Percentiles rank a stretch among this genome's conserved stretches.
These are phyloP conservation scores for Alternaria conjuncta DNA, from an alignment of 2,329 filamentous ascomycete species.

Conservation along the genomic window DNA sequence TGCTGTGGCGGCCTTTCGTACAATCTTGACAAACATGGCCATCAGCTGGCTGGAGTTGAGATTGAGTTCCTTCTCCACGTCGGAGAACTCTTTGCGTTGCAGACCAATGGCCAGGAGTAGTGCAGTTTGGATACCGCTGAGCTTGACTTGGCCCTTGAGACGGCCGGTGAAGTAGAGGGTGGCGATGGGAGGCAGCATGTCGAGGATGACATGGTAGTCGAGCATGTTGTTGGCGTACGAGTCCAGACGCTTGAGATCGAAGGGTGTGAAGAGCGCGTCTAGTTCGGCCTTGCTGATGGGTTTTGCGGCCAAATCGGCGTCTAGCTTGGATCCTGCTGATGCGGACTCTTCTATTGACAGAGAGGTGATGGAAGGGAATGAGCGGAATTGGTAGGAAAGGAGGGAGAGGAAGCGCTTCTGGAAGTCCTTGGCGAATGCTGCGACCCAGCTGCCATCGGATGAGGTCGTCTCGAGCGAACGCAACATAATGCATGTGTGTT, in stretches of 20 bases:
- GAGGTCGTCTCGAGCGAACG: conserved; percentile 68
- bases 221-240: conserved; percentile 97
- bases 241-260: conserved; percentile 92
- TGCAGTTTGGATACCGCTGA: conserved; percentile 83
- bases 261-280: conserved; percentile 81
- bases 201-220: conserved; percentile 96
- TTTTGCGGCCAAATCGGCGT: conserved; percentile 57
- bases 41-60: conserved; percentile 80
- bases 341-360: conserved; percentile 90
- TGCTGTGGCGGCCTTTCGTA: conserved; percentile 82
- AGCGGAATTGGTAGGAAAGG: conserved; percentile 89
- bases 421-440: conserved; percentile 90
- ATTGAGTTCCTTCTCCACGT: conserved; percentile 77
- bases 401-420: conserved; percentile 90
- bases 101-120: conserved; percentile 87
- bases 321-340: conserved; percentile 71
- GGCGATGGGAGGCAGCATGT: conserved; percentile 84
- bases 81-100: conserved; percentile 86
- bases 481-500: conserved; percentile 98
- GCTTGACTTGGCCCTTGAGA: conserved; percentile 69
- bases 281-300: conserved; percentile 76
- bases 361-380: conserved; percentile 78
- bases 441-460: conserved; percentile 79
- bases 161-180: conserved; percentile 84
- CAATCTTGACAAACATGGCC: conserved; percentile 96